Evolutionary conservation across 225 moss, liverwort and hornwort species (phyloP), one percentile per base, ranked within the genome.

Genomic region (Anthoceros angustus): DNA sequence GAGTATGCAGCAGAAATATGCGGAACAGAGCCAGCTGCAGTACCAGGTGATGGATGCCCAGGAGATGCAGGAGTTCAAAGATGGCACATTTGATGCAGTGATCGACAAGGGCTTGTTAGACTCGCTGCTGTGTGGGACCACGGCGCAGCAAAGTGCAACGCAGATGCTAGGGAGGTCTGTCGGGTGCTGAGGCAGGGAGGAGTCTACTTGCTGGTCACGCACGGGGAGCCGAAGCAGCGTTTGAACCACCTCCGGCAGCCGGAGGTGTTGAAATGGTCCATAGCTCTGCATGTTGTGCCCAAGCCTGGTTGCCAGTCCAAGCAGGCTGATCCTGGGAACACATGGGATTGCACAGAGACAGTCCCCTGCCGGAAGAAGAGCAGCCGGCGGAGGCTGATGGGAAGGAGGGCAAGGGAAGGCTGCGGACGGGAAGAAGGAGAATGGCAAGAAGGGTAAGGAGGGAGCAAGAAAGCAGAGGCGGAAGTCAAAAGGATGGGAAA

Each of bases 1-100:
- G 43, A 77, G 75, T 8, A 93, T 93, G 92, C 46, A 66, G 42
- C 80, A 77, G 63, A 93, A 93, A 71, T 93, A 93, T 70, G 79
- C 80, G 75, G 85, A 87, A 12, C 67, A 78, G 43, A 73, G 83
- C 40, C 86, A 93, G 74, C 83, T 93, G n/a, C 83, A 82, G 71
- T 93, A 55, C 55, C 18, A 18, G 55, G 23, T 23, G n/a, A 55
- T 55, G 55, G 55, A 55, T 55, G 55, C 55, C 7, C 18, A 12
- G 55, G 55, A 55, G 6, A 55, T 55, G 55, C 18, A 18, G 5
- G 55, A 18, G 23, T 55, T 55, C n/a, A 20, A 55, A 12, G 55
- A 55, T 23, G 55, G 8, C n/a, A 55, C 55, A 23, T 55, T 55
- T 20, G 55, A 55, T 55, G 55, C 55, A 6, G 55, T 55, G 55